These are phyloP conservation scores for Platanthera guangdongensis DNA, from an alignment of 106 monocot genomes.

Conservation along the genomic window DNA sequence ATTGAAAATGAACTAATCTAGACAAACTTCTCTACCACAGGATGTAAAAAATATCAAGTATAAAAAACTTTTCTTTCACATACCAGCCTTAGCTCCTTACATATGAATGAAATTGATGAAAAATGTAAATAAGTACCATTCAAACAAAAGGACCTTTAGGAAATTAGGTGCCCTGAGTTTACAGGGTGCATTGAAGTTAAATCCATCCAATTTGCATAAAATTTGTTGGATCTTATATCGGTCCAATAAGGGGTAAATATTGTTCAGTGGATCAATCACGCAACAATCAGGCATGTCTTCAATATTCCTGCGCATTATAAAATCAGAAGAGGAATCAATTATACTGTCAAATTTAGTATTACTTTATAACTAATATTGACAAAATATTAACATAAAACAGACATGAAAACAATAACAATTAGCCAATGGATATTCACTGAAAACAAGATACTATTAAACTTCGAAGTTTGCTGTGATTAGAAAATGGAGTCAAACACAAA, in stretches of 20 bases:
- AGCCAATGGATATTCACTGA: background rate
- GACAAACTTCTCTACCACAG: background rate
- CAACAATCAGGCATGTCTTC: slow-evolving; percentile 47
- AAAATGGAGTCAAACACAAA: background rate
- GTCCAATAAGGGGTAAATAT: slow-evolving; percentile 77
- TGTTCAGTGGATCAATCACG: slow-evolving; percentile 68
- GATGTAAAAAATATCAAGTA: background rate
- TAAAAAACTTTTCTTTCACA: background rate
- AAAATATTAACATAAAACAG: background rate
- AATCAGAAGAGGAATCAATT: background rate
- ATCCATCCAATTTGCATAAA: slow-evolving; percentile 51
- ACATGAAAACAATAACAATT: background rate
- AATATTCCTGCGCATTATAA: slow-evolving; percentile 44
- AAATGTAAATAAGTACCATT: slow-evolving; percentile 5
- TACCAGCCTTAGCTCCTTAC: background rate
- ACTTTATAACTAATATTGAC: background rate
- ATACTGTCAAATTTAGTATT: background rate
- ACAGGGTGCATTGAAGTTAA: slow-evolving; percentile 16
- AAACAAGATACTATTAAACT: background rate
- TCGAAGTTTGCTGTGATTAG: background rate
- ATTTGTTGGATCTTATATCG: slow-evolving; percentile 80
- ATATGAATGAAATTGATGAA: slow-evolving; percentile 5
- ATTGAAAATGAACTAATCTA: background rate
- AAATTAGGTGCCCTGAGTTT: slow-evolving; percentile 71
- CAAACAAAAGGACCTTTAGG: slow-evolving; percentile 49